Evolutionary conservation across 805 yeast species (phyloP), one percentile per base, ranked within the genome.

Genomic region (Kregervanrija fluxuum): DNA sequence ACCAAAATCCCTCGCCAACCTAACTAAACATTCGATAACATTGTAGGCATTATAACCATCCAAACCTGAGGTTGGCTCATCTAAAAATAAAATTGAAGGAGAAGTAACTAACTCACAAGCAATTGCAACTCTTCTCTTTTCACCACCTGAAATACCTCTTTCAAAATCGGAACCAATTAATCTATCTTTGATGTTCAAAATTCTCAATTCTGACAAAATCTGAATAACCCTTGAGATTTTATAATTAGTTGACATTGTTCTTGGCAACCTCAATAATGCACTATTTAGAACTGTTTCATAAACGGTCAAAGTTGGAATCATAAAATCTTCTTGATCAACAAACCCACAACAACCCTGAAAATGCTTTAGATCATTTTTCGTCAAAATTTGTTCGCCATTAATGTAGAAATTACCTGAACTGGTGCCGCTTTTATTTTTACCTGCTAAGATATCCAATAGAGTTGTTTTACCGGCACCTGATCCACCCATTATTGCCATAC

Each of bases 391-490:
- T 48, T 75, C 75, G 2, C 98, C 98, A 61, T 93, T 93, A 16
- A 89, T 77, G 53, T 71, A 77, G 11, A 91, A 76, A 2, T 67
- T 59, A n/a, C 96, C 97, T 1, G 68, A 53, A 9, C 79, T 73
- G 1, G 52, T 49, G 2, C 99, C 99, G 32, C 80, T 73, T 58
- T 91, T 93, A 58, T 80, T 77, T 59, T 91, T 93, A 39, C 82
- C 85, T 0, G 98, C 98, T 45, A 93, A 68, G 47, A 93, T 89
- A 59, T 93, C 99, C 42, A 93, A 68, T 37, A 93, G 66, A 0
- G 99, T 91, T 1, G 99, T 91, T 60, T 93, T 93, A 42, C 99
- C 99, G 11, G 99, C 98, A 41, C 99, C 99, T 0, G 97, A 90
- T 1, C 97, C 97, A 37, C 99, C 99, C 95, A 93, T 87, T 36